These are phyloP conservation scores for Aspergillus fumigatus DNA, from an alignment of 2,329 filamentous ascomycete genomes.

Conservation along the genomic window DNA sequence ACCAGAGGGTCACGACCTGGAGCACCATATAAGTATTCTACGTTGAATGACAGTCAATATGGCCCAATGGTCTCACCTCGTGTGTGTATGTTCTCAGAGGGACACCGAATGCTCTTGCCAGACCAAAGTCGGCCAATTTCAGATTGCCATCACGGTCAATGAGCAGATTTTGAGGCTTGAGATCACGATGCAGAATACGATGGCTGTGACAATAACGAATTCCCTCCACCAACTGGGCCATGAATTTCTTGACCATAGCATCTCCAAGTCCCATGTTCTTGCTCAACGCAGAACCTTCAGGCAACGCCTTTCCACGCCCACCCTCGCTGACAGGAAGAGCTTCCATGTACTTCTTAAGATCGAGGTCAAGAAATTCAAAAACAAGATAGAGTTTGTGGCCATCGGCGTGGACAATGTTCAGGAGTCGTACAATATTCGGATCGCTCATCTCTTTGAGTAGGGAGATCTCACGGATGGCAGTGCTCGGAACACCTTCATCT, in stretches of 20 bases:
- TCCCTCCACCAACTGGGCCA: slow-evolving; percentile 80
- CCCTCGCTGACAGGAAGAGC: slow-evolving; percentile 78
- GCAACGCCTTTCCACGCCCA: slow-evolving; percentile 77
- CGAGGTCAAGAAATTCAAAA: slow-evolving; percentile 84
- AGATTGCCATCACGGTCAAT: slow-evolving; percentile 84
- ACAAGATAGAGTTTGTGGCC: slow-evolving; percentile 93
- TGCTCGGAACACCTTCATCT: slow-evolving; percentile 89
- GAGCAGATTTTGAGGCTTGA: slow-evolving; percentile 87
- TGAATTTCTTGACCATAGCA: slow-evolving; percentile 86
- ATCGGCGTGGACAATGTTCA: slow-evolving; percentile 92
- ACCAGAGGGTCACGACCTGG: slow-evolving; percentile 86
- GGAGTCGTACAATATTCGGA: slow-evolving; percentile 78
- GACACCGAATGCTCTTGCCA: slow-evolving; percentile 86
- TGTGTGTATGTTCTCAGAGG: slow-evolving; percentile 89
- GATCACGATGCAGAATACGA: slow-evolving; percentile 78
- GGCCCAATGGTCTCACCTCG: slow-evolving; percentile 50
- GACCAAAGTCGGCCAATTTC: slow-evolving; percentile 85
- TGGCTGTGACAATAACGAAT: slow-evolving; percentile 86
- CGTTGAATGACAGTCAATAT: neutral
- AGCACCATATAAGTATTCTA: slow-evolving; percentile 4
- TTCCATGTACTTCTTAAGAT: slow-evolving; percentile 97
- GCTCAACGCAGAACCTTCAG: slow-evolving; percentile 65
- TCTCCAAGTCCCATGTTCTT: slow-evolving; percentile 69
- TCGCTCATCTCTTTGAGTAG: slow-evolving; percentile 93
- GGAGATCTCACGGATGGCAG: slow-evolving; percentile 90